Conservation (phyloP, 2,329 filamentous ascomycete species). For the Trichoderma sp. region DNA sequence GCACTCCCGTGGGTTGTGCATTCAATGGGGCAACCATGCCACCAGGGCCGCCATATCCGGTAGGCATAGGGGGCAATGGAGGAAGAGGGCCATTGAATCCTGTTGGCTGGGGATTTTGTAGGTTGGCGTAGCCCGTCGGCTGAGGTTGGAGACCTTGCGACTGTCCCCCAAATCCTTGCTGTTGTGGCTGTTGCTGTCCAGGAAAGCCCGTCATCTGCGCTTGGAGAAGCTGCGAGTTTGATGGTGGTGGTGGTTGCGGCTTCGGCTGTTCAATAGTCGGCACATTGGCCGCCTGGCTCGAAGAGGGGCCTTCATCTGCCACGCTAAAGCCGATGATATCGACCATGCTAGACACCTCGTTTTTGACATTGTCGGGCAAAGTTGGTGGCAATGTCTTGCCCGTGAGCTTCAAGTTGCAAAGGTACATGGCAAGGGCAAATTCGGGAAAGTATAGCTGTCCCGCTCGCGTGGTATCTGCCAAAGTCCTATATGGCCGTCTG, state of each 20-base stretch:
- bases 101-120: constrained; percentile 69
- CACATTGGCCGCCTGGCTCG: constrained; percentile 61
- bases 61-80: constrained; percentile 80
- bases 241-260: constrained; percentile 72
- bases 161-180: constrained; percentile 59
- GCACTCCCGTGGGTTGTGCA: constrained; percentile 88
- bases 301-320: constrained; percentile 65
- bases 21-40: constrained; percentile 68
- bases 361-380: constrained; percentile 84
- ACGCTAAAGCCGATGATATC: constrained; percentile 98
- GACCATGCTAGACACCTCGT: constrained; percentile 99
- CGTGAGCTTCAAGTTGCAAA: constrained; percentile 91
- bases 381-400: constrained; percentile 75
- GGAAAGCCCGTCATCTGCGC: constrained; percentile 71
- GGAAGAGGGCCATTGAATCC: constrained; percentile 85
- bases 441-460: constrained; percentile 96
- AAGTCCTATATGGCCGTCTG: constrained; percentile 58
- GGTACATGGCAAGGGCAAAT: constrained; percentile 96
- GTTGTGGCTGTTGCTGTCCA: constrained; percentile 50
- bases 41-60: constrained; percentile 57
- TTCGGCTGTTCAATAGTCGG: constrained; percentile 73
- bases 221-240: constrained; percentile 66
- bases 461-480: constrained; percentile 94
- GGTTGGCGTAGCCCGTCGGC: constrained; percentile 68
- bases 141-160: constrained; percentile 64